Base-by-base conservation (phyloP, 345 rosid species). In the Stellera chamaejasme region DNA sequence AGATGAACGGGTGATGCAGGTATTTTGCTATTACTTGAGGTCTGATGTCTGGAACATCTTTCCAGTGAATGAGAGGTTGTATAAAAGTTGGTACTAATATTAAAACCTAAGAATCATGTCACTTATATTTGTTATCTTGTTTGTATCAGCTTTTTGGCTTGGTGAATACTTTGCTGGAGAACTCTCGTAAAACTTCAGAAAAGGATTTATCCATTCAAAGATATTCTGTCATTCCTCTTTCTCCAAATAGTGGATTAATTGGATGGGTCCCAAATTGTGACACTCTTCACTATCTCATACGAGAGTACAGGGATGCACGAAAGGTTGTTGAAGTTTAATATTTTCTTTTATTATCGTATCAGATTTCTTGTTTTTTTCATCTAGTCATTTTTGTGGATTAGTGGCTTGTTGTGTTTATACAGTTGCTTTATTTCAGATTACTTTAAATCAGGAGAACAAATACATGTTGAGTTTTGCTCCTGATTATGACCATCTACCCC, bases 1-100 rank as follows among this genome's bases (percentile, higher is more conserved):
- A 64, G 97, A 93, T 79, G 99, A 93, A 61, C 99, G 97, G 66
- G 99, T 93, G 69, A 93, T 93, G 99, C 99, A 93, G 97, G 98
- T 92, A 60, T 15, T 11, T 19, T 60, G 28, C 27, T n/a, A 36
- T 69, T 65, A 55, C 56, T 26, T 54, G 52, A 8, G 42, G 15
- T 51, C 65, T 59, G 41, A 28, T 42, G n/a, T 48, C 27, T 48
- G 32, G 62, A 58, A 5, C 39, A 32, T 32, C 9, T 8, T 32
- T 32, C 39, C 39, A 32, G 39, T 32, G 39, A 32, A 32, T 32
- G 39, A 8, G 9, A 32, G 39, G 39, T 4, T 32, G 39, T 32
- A 5, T 8, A 5, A 32, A 8, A 8, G 5, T 32, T 32, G 9
- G 9, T 32, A 32, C 39, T 32, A 11, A 52, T 16, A 52, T 23